Base-by-base conservation (phyloP, 805 yeast genomes). In the Metschnikowia dekortorum region DNA sequence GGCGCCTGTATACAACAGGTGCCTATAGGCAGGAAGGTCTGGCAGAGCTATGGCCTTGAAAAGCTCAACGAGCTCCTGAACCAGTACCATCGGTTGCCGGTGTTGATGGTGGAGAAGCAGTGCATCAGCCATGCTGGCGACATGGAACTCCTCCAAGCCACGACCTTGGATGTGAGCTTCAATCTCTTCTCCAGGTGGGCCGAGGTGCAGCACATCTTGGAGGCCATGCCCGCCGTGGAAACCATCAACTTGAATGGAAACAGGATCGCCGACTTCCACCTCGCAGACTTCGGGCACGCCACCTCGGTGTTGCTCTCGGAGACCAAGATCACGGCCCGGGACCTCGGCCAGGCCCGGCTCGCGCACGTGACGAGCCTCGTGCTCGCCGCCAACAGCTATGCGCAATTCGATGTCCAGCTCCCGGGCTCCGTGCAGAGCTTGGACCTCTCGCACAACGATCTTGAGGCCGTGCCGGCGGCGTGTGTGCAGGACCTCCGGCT, bases 21-120 rank as follows among this genome's bases (percentile, higher is more conserved):
- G 6, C 62, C 61, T 26, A 74, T 85, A 47, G 88, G 89, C 0
- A 49, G 69, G 1, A 89, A 89, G 61, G 54, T 56, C 6, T 81
- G 82, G 8, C 84, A 87, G 58, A 75, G 79, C 29, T 78, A 71
- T 50, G 96, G 96, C 0, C 83, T 87, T 60, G 84, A 80, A 26
- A 76, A 78, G 53, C 62, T 84, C 40, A 73, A 77, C 41, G 44
- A 57, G n/a, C 58, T 75, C 11, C 85, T 81, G 55, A 62, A 76
- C 1, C 66, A 84, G 51, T 74, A 82, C 38, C 56, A 53, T 3
- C 62, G 69, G 9, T 67, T 88, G 46, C 58, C 54, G n/a, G 66
- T 73, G 4, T 70, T 84, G 0, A 76, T 88, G 0, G 61, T 89
- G 38, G 79, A 78, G 32, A 62, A 70, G 26, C 65, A 74, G 49